Conservation (phyloP, 306 rosid genomes). For the Lathyrus aphaca region DNA sequence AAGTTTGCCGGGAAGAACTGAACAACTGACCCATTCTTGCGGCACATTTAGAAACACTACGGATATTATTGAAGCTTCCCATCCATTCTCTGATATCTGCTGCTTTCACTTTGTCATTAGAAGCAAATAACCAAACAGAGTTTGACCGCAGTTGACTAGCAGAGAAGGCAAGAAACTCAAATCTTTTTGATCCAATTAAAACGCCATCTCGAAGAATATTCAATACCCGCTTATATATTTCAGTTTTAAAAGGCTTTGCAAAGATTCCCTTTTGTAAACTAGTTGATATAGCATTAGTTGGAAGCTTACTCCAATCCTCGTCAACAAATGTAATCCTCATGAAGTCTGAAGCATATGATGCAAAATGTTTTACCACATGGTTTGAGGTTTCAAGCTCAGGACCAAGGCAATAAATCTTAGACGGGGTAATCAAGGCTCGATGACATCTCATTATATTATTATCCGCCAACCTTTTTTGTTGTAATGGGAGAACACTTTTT, state of each 20-base stretch:
- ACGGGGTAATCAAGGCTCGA: constrained; percentile 82
- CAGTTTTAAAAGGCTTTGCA: constrained; percentile 66
- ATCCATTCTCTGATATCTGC: constrained; percentile 90
- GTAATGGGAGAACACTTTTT: constrained; percentile 41
- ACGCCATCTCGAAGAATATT: constrained; percentile 81
- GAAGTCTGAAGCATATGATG: constrained; percentile 73
- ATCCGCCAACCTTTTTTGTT: constrained; percentile 49
- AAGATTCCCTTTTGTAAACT: constrained; percentile 59
- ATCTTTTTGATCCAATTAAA: constrained; percentile 75
- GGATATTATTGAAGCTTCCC: constrained; percentile 87
- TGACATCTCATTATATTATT: constrained; percentile 86
- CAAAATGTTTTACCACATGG: constrained; percentile 83
- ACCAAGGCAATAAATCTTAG: constrained; percentile 83
- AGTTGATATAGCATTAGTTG: constrained; percentile 62
- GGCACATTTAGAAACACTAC: constrained; percentile 89
- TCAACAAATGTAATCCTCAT: constrained; percentile 92
- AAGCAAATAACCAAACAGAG: constrained; percentile 97
- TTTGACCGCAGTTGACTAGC: constrained; percentile 93
- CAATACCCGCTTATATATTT: constrained; percentile 68
- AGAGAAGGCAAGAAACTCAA: constrained; percentile 92
- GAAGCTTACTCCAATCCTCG: constrained; percentile 92
- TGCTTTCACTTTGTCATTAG: constrained; percentile 75
- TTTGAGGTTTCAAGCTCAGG: constrained; percentile 95
- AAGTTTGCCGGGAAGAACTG: constrained; percentile 84
- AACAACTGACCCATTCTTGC: constrained; percentile 99